Evolutionary conservation across 257 asterid genomes (phyloP).

Genomic region (Fraxinus quadrangulata): DNA sequence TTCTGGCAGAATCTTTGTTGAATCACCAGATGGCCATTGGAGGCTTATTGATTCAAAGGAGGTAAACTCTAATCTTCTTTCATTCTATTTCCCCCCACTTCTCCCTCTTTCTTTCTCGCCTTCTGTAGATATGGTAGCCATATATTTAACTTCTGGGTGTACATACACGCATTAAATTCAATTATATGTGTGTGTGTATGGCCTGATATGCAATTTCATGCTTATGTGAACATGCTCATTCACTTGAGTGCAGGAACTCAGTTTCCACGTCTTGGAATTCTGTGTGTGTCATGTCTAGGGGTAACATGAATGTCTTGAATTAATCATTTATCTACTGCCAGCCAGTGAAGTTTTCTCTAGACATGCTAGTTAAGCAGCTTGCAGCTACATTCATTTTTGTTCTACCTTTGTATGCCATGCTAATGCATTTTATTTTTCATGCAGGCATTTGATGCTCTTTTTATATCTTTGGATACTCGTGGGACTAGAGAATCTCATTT

Average conservation of each 20-base stretch:
- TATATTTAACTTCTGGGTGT: not conserved
- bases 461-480: slow-evolving; percentile 79
- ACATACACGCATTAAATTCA: too few relatives aligned
- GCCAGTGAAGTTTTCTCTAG: not conserved
- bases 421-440: slow-evolving; percentile 23
- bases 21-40: slow-evolving; percentile 75
- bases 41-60: slow-evolving; percentile 78
- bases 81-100: not conserved
- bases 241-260: slow-evolving; percentile 7
- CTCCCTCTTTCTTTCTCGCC: not conserved
- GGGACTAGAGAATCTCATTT: slow-evolving; percentile 95
- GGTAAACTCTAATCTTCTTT: slow-evolving; percentile 42
- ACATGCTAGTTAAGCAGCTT: not conserved
- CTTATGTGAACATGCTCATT: not conserved
- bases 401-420: not conserved
- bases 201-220: slow-evolving; percentile 1
- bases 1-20: slow-evolving; percentile 88
- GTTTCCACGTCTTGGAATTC: slow-evolving; percentile 2
- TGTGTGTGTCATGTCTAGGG: not conserved
- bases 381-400: not conserved
- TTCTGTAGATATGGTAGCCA: not conserved
- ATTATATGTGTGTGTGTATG: too few relatives aligned
- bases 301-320: slow-evolving; percentile 5
- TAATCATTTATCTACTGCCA: slow-evolving; percentile 1
- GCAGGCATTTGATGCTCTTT: slow-evolving; percentile 85